A percentile compares a stretch with the other conserved stretches of the same genome.
These are phyloP conservation scores for Lenwebbia sp. DNA, from an alignment of 345 rosid species.

Conservation along the genomic window DNA sequence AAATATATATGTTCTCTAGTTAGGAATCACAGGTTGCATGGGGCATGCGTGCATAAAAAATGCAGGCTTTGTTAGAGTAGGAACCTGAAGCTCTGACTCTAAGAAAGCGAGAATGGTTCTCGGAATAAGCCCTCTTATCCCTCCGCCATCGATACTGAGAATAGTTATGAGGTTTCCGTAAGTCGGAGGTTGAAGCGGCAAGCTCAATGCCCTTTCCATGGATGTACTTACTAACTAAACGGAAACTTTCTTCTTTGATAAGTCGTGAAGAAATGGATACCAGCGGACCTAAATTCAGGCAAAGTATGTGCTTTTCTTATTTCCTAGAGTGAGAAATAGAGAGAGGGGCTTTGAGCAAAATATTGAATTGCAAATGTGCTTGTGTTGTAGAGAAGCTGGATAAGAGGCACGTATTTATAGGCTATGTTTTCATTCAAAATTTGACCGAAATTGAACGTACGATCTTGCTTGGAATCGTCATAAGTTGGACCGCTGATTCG, in stretches of 20 bases:
- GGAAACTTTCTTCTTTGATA: not conserved
- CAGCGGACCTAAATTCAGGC: not conserved
- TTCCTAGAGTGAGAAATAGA: not conserved
- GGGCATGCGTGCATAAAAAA: not conserved
- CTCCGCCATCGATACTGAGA: slow-evolving; percentile 47
- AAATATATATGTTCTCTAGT: not conserved
- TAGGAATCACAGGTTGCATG: not conserved
- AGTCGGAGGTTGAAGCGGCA: slow-evolving; percentile 9
- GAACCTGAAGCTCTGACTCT: slow-evolving; percentile 27
- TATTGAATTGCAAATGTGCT: not conserved
- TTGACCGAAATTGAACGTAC: not conserved
- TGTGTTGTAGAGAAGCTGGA: not conserved
- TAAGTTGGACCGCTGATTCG: not conserved
- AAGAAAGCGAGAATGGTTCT: slow-evolving; percentile 18
- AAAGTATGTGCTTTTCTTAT: not conserved
- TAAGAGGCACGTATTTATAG: not conserved
- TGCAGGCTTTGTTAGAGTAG: not conserved
- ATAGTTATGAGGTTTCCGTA: slow-evolving; percentile 22
- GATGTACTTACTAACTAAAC: too few relatives aligned
- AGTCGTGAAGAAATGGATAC: not conserved
- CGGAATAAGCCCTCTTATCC: slow-evolving; percentile 34
- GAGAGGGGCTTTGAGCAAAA: not conserved
- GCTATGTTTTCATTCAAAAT: not conserved
- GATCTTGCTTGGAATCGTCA: not conserved
- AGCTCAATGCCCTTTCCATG: not conserved